Evolutionary conservation across 2,329 filamentous ascomycete genomes (phyloP).

Genomic region (Aureobasidium mangrovei): DNA sequence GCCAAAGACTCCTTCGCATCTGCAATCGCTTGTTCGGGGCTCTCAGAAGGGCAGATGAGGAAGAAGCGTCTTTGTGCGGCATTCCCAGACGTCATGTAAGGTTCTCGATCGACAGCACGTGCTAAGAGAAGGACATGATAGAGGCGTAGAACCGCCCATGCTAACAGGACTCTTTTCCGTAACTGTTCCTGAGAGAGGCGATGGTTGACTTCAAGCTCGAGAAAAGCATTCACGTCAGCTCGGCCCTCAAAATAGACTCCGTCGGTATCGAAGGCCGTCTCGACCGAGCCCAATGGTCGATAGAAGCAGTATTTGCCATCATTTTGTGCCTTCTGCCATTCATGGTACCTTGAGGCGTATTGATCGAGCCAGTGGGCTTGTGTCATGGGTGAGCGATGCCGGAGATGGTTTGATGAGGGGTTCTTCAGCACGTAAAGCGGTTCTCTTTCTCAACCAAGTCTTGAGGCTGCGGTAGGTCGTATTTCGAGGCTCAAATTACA

Average conservation of each 20-base stretch:
- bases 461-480: no score
- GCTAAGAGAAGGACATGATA: slow-evolving; percentile 16
- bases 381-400: not conserved
- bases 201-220: slow-evolving; percentile 31
- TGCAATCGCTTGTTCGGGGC: slow-evolving; percentile 25
- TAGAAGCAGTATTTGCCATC: slow-evolving; percentile 23
- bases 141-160: slow-evolving; percentile 15
- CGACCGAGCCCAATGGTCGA: slow-evolving; percentile 36
- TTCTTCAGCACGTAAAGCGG: no score
- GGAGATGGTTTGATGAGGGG: not conserved
- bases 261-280: slow-evolving; percentile 38
- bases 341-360: slow-evolving; percentile 32
- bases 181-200: slow-evolving; percentile 25
- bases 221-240: slow-evolving; percentile 35
- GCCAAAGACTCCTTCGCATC: slow-evolving; percentile 26
- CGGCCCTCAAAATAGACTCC: slow-evolving; percentile 36
- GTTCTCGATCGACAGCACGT: slow-evolving; percentile 25
- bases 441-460: no score
- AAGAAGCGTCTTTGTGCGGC: slow-evolving; percentile 25
- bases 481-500: not conserved
- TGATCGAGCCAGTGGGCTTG: slow-evolving; percentile 30
- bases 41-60: slow-evolving; percentile 26
- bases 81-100: slow-evolving; percentile 15
- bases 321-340: slow-evolving; percentile 25
- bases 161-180: slow-evolving; percentile 14